A percentile compares a stretch with the other conserved stretches of the same genome.
These are phyloP conservation scores for Russula dissimulans DNA, from an alignment of 768 basidiomycete genomes.

Conservation along the genomic window DNA sequence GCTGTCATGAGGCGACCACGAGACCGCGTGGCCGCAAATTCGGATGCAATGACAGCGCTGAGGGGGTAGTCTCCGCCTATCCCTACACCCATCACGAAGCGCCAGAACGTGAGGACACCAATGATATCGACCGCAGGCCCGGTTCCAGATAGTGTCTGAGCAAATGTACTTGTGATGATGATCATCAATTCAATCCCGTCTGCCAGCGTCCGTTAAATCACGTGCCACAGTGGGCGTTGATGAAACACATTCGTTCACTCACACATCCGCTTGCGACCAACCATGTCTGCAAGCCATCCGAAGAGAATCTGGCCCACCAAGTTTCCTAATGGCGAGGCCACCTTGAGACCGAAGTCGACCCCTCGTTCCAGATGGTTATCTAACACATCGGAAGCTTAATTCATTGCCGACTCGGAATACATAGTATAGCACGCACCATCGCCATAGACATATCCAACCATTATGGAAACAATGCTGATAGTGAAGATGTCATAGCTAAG, in stretches of 20 bases:
- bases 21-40: constrained; percentile 73
- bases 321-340: constrained; percentile 35
- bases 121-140: constrained; percentile 62
- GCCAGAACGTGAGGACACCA: constrained; percentile 73
- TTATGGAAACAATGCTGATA: constrained; percentile 74
- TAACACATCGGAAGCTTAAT: background rate
- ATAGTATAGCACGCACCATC: constrained; percentile 6
- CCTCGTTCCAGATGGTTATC: constrained; percentile 34
- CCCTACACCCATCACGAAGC: constrained; percentile 75
- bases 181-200: constrained; percentile 72
- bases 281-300: constrained; percentile 37
- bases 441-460: constrained; percentile 80
- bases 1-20: constrained; percentile 86
- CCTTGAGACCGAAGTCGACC: constrained; percentile 33
- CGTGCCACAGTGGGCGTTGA: background rate
- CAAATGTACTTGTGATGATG: constrained; percentile 73
- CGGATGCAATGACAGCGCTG: constrained; percentile 77
- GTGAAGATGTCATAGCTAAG: constrained; percentile 76
- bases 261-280: constrained; percentile 54
- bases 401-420: background rate
- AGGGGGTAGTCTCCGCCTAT: constrained; percentile 89
- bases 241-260: background rate
- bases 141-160: constrained; percentile 68
- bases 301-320: constrained; percentile 37
- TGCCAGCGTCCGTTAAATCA: constrained; percentile 20